phyloP scores from a whole-genome alignment of 2,329 filamentous ascomycete species.

The Cryphonectria nitschkei region DNA sequence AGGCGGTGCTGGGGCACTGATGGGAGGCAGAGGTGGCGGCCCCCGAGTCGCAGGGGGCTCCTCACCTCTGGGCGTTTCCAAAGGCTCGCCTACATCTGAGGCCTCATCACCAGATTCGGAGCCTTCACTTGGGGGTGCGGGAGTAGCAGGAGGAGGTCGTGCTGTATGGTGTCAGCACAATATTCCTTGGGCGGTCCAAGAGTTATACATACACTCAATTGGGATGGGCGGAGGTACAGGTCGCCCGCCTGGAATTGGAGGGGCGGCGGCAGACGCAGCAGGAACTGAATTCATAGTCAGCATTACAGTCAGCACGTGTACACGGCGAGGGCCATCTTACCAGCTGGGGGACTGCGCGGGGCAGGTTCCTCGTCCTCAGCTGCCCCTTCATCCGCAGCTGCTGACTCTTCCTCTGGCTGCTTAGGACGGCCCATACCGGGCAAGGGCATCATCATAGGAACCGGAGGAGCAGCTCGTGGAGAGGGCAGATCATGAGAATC shows the following conservation, averaged over 20 bases:
- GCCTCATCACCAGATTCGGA: slow-evolving; percentile 90
- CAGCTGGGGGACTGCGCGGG: slow-evolving; percentile 33
- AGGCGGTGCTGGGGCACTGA: slow-evolving; percentile 47
- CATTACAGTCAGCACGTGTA: slow-evolving; percentile 27
- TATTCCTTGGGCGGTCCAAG: slow-evolving; percentile 6
- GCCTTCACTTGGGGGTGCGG: slow-evolving; percentile 68
- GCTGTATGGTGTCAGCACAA: slow-evolving; percentile 50
- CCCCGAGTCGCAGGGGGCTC: slow-evolving; percentile 43
- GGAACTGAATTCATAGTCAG: slow-evolving; percentile 37
- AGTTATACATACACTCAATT: slow-evolving; percentile 58
- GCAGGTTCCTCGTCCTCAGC: slow-evolving; percentile 42
- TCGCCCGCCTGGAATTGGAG: slow-evolving; percentile 54
- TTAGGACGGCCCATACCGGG: slow-evolving; percentile 71
- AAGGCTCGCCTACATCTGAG: slow-evolving; percentile 55
- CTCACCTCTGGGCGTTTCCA: slow-evolving; percentile 45
- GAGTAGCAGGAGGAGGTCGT: slow-evolving; percentile 62
- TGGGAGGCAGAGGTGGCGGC: slow-evolving; percentile 50
- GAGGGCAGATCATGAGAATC: slow-evolving; percentile 49
- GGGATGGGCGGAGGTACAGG: slow-evolving; percentile 63
- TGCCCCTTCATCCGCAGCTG: slow-evolving; percentile 50
- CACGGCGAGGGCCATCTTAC: slow-evolving; percentile 34
- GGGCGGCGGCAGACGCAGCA: slow-evolving; percentile 39
- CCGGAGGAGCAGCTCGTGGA: slow-evolving; percentile 54
- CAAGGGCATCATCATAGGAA: slow-evolving; percentile 65
- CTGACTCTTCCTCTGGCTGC: slow-evolving; percentile 47